Base-by-base conservation (phyloP, 257 asterid species). In the Nicotiana paniculata region DNA sequence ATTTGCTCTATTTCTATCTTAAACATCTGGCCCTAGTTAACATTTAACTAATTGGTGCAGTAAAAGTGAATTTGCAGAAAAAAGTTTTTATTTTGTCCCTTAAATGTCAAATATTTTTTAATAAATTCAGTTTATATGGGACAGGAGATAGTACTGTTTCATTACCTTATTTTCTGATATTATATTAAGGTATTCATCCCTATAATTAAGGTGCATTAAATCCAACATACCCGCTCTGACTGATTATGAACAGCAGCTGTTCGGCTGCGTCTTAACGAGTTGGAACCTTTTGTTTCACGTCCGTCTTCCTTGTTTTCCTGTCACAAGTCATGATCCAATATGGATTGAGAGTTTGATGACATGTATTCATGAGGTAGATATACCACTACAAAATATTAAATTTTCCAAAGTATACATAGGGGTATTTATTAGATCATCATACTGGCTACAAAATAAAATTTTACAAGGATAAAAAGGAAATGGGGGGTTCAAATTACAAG, bases 211-310 rank as follows among this genome's bases (percentile, higher is more conserved):
- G 61, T 46, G 39, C 8, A 28, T 51, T 75, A 51, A 51, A 46
- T 54, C 43, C 43, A 74, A 26, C 9, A 3, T 91, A 91, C 97
- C 93, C 95, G 82, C 84, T 93, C 97, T 32, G 96, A 93, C 69
- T 88, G 96, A 80, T 91, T 93, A 68, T 93, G 97, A 28, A 84
- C 39, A 24, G 88, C 91, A 51, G 97, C 94, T 46, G 92, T 92
- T 33, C 93, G 94, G 68, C 87, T 88, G 54, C 87, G 87, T 54
- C 90, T 88, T 43, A 87, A 84, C 0, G 89, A 76, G 39, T 83
- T 88, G n/a, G 90, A 86, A 3, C 86, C 87, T 82, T 86, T 90
- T 0, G 85, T 82, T 74, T 74, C 62, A 15, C 15, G 79, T 48
- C 48, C 79, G 48, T 13, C 43, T 43, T 74, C 79, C 4, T 74